These are phyloP conservation scores for Sarocladium strictum DNA, from an alignment of 2,329 filamentous ascomycete genomes.

Conservation along the genomic window DNA sequence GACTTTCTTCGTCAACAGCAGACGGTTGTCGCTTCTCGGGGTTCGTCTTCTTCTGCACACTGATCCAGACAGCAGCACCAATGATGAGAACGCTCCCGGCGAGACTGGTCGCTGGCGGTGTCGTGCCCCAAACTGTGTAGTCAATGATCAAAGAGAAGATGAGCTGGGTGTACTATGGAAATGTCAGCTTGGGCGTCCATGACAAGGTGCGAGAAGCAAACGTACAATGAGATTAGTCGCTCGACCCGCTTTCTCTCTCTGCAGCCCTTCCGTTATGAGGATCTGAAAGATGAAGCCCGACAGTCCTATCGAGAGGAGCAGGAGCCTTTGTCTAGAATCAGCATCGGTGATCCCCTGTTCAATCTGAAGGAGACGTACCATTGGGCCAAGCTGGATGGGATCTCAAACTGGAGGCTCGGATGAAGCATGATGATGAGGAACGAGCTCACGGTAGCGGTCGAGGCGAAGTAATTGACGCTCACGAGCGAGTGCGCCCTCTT, in stretches of 20 bases:
- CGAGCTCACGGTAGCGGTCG: constrained; percentile 60
- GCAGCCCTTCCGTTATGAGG: constrained; percentile 64
- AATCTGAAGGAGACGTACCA: constrained; percentile 19
- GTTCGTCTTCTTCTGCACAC: constrained; percentile 30
- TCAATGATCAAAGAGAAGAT: constrained; percentile 32
- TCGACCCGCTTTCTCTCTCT: constrained; percentile 53
- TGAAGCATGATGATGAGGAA: constrained; percentile 48
- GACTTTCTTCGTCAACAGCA: constrained; percentile 29
- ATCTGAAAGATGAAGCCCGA: constrained; percentile 78
- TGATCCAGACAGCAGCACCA: constrained; percentile 35
- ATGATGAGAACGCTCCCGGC: constrained; percentile 35
- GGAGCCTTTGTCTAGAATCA: constrained; percentile 29
- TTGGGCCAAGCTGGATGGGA: constrained; percentile 20
- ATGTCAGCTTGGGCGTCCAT: constrained; percentile 11
- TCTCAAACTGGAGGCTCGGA: constrained; percentile 34
- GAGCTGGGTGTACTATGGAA: constrained; percentile 29
- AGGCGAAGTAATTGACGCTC: constrained; percentile 72
- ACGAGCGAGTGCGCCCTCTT: constrained; percentile 69
- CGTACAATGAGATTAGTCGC: constrained; percentile 26
- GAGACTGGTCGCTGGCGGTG: constrained; percentile 30
- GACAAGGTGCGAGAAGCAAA: not conserved
- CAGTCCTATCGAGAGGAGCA: constrained; percentile 57
- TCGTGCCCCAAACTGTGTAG: constrained; percentile 36
- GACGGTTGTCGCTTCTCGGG: constrained; percentile 14
- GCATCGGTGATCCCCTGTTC: no score